Evolutionary conservation across 768 basidiomycete species (phyloP).

Genomic region (Lentinula sp.): DNA sequence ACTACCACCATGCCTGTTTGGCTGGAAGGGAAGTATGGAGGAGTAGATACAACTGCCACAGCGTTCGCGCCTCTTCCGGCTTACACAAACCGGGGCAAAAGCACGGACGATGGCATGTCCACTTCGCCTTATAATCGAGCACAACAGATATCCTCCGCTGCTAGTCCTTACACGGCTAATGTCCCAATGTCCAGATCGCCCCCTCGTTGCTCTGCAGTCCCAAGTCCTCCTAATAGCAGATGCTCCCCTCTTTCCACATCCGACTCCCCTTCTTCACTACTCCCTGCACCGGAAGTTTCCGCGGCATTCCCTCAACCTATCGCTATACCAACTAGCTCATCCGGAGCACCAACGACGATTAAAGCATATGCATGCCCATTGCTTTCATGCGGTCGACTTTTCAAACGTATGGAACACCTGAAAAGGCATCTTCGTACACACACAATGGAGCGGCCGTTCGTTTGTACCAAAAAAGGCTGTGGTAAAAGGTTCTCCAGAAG

Average conservation of each 20-base stretch:
- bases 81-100: background rate
- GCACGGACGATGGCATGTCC: background rate
- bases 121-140: background rate
- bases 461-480: slow-evolving; percentile 55
- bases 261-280: background rate
- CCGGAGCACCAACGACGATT: slow-evolving; percentile 16
- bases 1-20: background rate
- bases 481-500: slow-evolving; percentile 80
- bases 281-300: background rate
- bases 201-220: background rate
- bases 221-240: background rate
- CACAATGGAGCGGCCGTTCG: slow-evolving; percentile 82
- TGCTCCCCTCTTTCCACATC: background rate
- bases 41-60: background rate
- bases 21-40: slow-evolving; percentile 1
- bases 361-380: slow-evolving; percentile 74
- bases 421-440: slow-evolving; percentile 86
- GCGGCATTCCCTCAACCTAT: background rate
- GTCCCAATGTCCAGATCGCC: background rate
- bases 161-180: background rate
- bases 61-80: background rate
- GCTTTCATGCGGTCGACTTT: slow-evolving; percentile 75
- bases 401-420: slow-evolving; percentile 91
- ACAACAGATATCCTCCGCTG: background rate
- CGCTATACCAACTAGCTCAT: background rate